Evolutionary conservation across 2,329 filamentous ascomycete species (phyloP).

Genomic region (Herpotrichia juniperi): DNA sequence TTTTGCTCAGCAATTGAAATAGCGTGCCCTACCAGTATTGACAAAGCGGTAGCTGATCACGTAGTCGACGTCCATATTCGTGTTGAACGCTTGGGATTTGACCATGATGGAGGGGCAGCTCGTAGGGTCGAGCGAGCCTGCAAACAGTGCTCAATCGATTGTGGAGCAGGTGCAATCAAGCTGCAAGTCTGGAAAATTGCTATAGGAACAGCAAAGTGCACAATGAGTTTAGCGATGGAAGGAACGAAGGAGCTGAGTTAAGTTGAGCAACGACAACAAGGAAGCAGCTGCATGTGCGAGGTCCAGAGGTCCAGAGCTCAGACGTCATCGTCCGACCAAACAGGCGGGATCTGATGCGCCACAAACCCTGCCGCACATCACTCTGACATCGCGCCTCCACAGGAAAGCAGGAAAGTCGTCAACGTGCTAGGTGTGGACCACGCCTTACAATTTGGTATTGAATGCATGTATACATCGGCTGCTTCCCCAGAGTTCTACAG

Average conservation of each 20-base stretch:
- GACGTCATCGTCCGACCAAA: conserved; percentile 36
- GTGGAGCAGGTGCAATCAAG: conserved; percentile 21
- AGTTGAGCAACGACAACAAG: conserved; percentile 31
- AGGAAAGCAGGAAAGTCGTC: neutral
- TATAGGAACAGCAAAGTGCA: conserved; percentile 6
- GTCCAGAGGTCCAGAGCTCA: conserved; percentile 21
- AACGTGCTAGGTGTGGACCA: too few relatives aligned
- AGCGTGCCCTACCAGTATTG: conserved; percentile 61
- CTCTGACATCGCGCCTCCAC: conserved; percentile 13
- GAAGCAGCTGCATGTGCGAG: conserved; percentile 21
- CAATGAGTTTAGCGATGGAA: neutral
- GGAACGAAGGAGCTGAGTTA: neutral
- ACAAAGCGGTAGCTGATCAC: conserved; percentile 81
- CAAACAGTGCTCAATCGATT: neutral
- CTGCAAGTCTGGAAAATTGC: conserved; percentile 21
- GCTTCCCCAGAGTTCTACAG: too few relatives aligned
- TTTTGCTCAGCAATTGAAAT: conserved; percentile 8
- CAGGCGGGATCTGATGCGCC: conserved; percentile 19
- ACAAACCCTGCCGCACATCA: conserved; percentile 20
- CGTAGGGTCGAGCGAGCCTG: conserved; percentile 19
- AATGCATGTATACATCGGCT: too few relatives aligned
- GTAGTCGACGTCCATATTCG: conserved; percentile 81
- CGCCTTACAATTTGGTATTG: too few relatives aligned
- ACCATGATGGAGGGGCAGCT: conserved; percentile 35
- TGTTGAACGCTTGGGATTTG: conserved; percentile 49